Percentiles rank a stretch among this genome's conserved stretches.
Evolutionary conservation across 805 yeast species (phyloP).

Genomic region (Saccharomycopsis vini): DNA sequence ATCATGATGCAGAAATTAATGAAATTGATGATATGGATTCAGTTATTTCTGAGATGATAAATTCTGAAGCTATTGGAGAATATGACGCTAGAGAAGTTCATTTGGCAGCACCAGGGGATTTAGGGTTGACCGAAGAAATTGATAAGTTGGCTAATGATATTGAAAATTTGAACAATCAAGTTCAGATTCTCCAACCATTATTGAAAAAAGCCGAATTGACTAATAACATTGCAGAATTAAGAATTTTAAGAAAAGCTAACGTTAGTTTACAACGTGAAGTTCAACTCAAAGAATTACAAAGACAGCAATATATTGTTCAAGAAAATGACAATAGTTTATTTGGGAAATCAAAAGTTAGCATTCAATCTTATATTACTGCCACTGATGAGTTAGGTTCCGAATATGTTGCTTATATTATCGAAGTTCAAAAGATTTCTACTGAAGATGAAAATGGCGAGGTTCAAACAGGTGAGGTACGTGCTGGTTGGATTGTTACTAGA

Average conservation of each 20-base stretch:
- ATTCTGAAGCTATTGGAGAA: conserved; percentile 21
- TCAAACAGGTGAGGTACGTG: conserved; percentile 39
- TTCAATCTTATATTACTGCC: conserved; percentile 40
- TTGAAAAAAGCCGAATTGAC: conserved; percentile 78
- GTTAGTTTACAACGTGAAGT: conserved; percentile 62
- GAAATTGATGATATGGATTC: conserved; percentile 22
- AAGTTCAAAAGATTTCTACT: conserved; percentile 46
- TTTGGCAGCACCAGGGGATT: conserved; percentile 61
- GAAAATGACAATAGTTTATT: conserved; percentile 72
- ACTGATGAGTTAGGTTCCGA: conserved; percentile 45
- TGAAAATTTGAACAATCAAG: conserved; percentile 50
- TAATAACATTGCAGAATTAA: conserved; percentile 60
- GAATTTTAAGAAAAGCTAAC: conserved; percentile 59
- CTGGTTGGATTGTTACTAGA: conserved; percentile 88
- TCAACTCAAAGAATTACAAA: conserved; percentile 61
- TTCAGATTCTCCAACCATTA: conserved; percentile 55
- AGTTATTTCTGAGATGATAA: conserved; percentile 16
- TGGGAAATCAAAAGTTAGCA: conserved; percentile 50
- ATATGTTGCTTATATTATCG: conserved; percentile 65
- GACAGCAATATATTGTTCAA: conserved; percentile 75
- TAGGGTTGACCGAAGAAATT: conserved; percentile 57
- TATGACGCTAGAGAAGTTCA: conserved; percentile 32
- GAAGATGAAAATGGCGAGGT: conserved; percentile 20
- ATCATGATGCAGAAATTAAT: conserved; percentile 22
- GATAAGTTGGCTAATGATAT: conserved; percentile 48